Percentiles rank a stretch among this genome's conserved stretches.
Evolutionary conservation across 768 basidiomycete genomes (phyloP).

Genomic region (Mycena venus): DNA sequence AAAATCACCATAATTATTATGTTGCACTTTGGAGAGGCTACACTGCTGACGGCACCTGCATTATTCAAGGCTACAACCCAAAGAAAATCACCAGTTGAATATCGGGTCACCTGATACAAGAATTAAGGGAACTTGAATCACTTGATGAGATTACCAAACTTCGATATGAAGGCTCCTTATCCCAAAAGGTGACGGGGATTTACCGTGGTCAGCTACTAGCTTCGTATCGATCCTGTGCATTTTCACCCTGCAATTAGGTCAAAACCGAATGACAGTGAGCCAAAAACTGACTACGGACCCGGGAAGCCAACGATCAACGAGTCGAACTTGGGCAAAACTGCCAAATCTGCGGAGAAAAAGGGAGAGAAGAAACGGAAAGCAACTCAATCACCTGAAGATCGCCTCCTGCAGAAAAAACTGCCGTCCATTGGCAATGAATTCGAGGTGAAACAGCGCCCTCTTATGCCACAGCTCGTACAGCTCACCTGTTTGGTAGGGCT

Average conservation of each 20-base stretch:
- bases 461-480: neutral
- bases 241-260: neutral
- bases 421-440: no score
- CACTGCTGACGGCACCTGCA: neutral
- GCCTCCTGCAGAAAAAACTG: neutral
- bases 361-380: neutral
- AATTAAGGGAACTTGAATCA: slow-evolving; percentile 1
- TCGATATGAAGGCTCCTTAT: neutral
- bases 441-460: no score
- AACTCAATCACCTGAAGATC: neutral
- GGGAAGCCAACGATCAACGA: neutral
- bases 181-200: neutral
- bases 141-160: slow-evolving; percentile 12
- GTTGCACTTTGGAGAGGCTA: neutral
- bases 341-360: neutral
- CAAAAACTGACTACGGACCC: neutral
- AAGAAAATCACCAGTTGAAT: neutral
- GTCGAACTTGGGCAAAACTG: no score
- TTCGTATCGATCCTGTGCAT: neutral
- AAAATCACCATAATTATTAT: neutral
- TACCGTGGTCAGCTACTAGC: neutral
- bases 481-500: neutral
- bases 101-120: neutral
- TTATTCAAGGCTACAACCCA: neutral
- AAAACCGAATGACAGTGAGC: neutral